Evolutionary conservation across 2,329 filamentous ascomycete species (phyloP), one percentile per base, ranked within the genome.

Genomic region (Paracorniculantispora psalliotae): DNA sequence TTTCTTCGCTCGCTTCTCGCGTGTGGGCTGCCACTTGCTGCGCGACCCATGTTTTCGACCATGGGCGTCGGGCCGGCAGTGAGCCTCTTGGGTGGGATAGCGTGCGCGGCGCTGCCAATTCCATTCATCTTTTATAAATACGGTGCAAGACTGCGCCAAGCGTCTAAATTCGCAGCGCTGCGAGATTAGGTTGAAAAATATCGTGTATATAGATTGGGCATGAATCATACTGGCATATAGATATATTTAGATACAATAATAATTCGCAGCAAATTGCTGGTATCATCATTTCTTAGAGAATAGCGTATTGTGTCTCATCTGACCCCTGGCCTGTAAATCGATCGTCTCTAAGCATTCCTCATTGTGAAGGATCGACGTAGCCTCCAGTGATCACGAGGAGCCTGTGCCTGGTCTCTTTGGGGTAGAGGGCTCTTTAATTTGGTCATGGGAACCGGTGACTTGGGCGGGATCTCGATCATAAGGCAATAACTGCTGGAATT

Each of bases 61-160:
- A 70, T 89, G 2, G 86, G 85, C 0, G 67, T 87, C 2, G 85
- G 85, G 0, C 86, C 84, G 71, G 86, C 84, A 9, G 74, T 74
- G 2, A 74, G 71, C 63, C 69, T 82, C 1, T 75, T 81, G 9
- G 79, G 73, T 9, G 79, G 77, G 8, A 70, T 81, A n/a, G 72
- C 70, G 61, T 59, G 73, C 1, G 59, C 75, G 8, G 68, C 85
- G 63, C 79, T 79, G 28, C 64, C 82, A 7, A 82, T 86, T 44
- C 84, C 84, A 0, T 85, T 87, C 66, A 67, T 79, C 2, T 85
- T 87, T 64, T 76, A 85, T 60, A 77, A 72, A 64, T 84, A 80
- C 64, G 79, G 79, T 21, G 72, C 70, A 59, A 44, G 65, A 4
- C 76, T 80, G 43, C 72, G 78, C 4, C 63, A 63, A 33, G 73